Evolutionary conservation across 805 yeast species (phyloP), one percentile per base, ranked within the genome.

Genomic region (Debaryomyces hansenii): DNA sequence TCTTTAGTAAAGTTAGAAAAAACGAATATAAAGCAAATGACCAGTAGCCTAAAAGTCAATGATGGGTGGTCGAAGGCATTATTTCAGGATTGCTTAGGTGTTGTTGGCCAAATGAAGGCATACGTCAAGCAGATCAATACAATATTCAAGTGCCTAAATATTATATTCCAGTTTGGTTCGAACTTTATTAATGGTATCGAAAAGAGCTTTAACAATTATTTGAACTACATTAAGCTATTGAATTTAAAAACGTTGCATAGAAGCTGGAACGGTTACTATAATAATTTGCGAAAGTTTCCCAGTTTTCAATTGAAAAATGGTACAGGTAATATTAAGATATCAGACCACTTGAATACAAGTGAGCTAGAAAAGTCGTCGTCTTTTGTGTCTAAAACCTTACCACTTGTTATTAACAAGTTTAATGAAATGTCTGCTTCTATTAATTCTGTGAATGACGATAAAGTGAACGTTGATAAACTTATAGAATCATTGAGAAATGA

Each of bases 51-150:
- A n/a, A 73, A 77, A 6, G 57, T 73, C 0, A 76, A 77, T 51
- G 63, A 74, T n/a, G 78, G 77, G 0, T 81, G 85, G 85, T 61
- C 79, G 14, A 66, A 73, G 20, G 76, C 79, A 1, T 50, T 79
- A 16, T 64, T 69, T 32, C 70, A 74, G 1, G 79, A 77, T 48
- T 55, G 75, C 41, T 20, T 62, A 24, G 53, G 67, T 38, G 56
- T 71, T 44, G 58, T 67, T 46, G 67, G 64, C 35, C 51, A 54
- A 16, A 53, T 64, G 15, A 55, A 56, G 3, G 65, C 59, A 5
- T 56, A 66, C 4, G 53, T 67, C 5, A 51, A 52, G 2, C 75
- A 74, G 40, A 64, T 77, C 20, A 64, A 66, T 31, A 60, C 61
- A 5, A 66, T 80, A 18, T 72, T 81, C 56, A 70, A 70, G 44